phyloP scores from a whole-genome alignment of 768 basidiomycete species.

The Hemileccinum impolitum region DNA sequence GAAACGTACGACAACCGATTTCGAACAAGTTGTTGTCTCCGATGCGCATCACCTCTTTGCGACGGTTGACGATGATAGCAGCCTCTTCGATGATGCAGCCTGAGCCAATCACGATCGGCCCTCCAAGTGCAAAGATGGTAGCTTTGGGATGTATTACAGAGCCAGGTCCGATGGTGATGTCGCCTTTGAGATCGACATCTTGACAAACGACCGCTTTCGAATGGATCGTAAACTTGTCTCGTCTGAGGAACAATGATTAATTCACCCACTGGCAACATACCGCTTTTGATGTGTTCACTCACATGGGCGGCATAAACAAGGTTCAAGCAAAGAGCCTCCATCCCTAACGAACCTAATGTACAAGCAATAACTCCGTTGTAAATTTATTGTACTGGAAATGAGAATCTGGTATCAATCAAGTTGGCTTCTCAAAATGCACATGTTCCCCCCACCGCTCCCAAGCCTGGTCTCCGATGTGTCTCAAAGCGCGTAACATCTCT shows the following conservation, averaged over 20 bases:
- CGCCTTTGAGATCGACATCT: constrained; percentile 92
- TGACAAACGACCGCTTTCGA: constrained; percentile 89
- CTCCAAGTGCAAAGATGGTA: constrained; percentile 86
- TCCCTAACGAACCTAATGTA: constrained; percentile 13
- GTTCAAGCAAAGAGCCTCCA: neutral
- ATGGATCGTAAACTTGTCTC: constrained; percentile 87
- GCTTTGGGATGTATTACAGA: constrained; percentile 93
- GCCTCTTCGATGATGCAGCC: constrained; percentile 92
- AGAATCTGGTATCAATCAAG: constrained; percentile 19
- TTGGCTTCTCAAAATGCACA: constrained; percentile 26
- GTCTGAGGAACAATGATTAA: constrained; percentile 40
- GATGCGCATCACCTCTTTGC: constrained; percentile 85
- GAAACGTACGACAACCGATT: constrained; percentile 80
- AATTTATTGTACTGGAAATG: constrained; percentile 12
- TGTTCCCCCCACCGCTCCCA: constrained; percentile 45
- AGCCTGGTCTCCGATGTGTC: constrained; percentile 36
- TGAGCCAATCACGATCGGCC: constrained; percentile 85
- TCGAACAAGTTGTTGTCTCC: constrained; percentile 94
- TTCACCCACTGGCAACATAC: neutral
- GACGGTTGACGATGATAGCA: constrained; percentile 88
- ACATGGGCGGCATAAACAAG: constrained; percentile 30
- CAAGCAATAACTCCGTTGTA: constrained; percentile 15
- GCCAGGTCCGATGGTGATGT: constrained; percentile 90
- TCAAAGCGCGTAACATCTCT: constrained; percentile 38
- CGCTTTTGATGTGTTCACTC: constrained; percentile 6